Percentiles rank a stretch among this genome's conserved stretches.
Evolutionary conservation across 129 eudicot genomes (phyloP).

Genomic region (Smallanthus sonchifolius): DNA sequence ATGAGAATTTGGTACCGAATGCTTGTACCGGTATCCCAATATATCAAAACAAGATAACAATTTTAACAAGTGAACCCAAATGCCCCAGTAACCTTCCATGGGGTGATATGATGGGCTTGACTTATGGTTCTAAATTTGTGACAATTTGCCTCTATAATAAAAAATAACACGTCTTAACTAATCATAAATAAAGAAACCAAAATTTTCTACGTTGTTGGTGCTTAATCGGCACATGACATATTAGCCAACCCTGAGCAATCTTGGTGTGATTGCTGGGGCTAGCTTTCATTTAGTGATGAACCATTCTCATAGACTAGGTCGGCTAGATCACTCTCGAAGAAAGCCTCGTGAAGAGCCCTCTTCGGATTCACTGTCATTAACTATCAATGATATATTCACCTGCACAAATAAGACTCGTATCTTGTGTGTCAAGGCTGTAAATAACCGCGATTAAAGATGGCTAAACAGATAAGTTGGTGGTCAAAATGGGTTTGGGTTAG

Average conservation of each 20-base stretch:
- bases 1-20: no score
- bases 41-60: neutral
- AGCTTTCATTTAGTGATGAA: slow-evolving; percentile 14
- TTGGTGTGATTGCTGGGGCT: neutral
- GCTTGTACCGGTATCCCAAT: no score
- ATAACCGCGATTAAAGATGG: neutral
- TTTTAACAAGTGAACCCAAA: neutral
- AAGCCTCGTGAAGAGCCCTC: slow-evolving; percentile 76
- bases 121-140: neutral
- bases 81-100: neutral
- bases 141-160: slow-evolving; percentile 7
- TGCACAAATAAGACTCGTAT: slow-evolving; percentile 16
- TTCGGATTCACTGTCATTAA: slow-evolving; percentile 89
- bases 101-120: neutral
- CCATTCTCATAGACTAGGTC: slow-evolving; percentile 30
- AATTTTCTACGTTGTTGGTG: neutral
- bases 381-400: slow-evolving; percentile 96
- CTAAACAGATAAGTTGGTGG: neutral
- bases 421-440: no score
- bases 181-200: neutral
- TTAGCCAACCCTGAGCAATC: neutral
- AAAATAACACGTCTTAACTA: neutral
- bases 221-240: neutral
- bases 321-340: slow-evolving; percentile 61
- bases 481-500: neutral